These are phyloP conservation scores for Trichoderma sp. DNA, from an alignment of 2,329 filamentous ascomycete genomes.

Conservation along the genomic window DNA sequence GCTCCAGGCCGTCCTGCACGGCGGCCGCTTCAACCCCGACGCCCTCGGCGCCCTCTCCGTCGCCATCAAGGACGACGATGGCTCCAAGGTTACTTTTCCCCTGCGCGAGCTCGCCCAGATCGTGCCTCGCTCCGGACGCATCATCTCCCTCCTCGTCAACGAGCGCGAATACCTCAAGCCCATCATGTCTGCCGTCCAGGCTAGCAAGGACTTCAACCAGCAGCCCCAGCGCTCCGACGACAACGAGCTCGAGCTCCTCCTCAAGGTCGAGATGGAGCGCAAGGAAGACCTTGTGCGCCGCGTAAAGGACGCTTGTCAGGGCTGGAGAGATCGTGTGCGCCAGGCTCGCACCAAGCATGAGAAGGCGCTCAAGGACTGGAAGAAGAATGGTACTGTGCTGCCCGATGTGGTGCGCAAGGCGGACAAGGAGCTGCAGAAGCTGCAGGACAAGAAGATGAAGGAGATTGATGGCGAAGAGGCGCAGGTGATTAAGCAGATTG, in stretches of 20 bases:
- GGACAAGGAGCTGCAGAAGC: constrained; percentile 46
- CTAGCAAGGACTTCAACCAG: constrained; percentile 55
- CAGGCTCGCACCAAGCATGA: constrained; percentile 47
- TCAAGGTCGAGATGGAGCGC: constrained; percentile 52
- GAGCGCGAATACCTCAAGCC: constrained; percentile 48
- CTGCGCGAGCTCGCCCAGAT: constrained; percentile 56
- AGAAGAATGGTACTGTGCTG: constrained; percentile 41
- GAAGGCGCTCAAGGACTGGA: constrained; percentile 50
- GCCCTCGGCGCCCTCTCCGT: constrained; percentile 46
- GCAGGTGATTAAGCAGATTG: constrained; percentile 43
- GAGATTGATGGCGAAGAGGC: constrained; percentile 51
- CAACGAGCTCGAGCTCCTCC: constrained; percentile 57
- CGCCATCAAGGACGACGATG: constrained; percentile 31
- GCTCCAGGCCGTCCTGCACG: constrained; percentile 40
- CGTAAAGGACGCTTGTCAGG: constrained; percentile 46
- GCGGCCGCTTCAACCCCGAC: constrained; percentile 53
- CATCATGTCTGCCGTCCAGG: constrained; percentile 55
- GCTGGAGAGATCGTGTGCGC: constrained; percentile 51
- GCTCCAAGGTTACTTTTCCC: constrained; percentile 38
- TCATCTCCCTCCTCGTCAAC: constrained; percentile 42
- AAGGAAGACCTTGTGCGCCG: constrained; percentile 45
- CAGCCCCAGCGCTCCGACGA: constrained; percentile 57
- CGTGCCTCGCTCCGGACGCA: constrained; percentile 44
- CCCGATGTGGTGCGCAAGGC: constrained; percentile 50
- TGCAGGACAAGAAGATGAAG: constrained; percentile 53